Evolutionary conservation across 169 alveolate species (phyloP), one percentile per base, ranked within the genome.

Genomic region (Plasmodium blacklocki): DNA sequence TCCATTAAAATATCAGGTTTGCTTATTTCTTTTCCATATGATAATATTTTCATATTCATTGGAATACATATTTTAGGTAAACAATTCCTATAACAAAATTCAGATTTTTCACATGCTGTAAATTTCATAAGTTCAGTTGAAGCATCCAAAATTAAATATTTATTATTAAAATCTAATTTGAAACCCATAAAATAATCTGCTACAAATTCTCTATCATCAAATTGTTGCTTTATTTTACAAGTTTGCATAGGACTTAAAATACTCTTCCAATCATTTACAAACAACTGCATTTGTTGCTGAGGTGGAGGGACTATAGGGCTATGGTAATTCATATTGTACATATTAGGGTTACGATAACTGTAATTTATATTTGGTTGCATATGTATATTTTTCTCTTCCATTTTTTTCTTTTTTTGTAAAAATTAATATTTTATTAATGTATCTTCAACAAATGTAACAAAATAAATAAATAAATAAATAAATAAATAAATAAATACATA

Each of bases 11-110:
- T 23, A 56, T 78, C 89, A 47, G 89, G 89, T 58, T 39, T 66
- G 29, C 47, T 67, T 64, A 78, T 9, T 64, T 78, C 78, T 56
- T 66, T 78, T 78, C 89, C 89, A 49, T 78, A 49, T 39, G 63
- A 15, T 58, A 78, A 58, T 78, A 78, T 76, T 26, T 76, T 76
- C 89, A 76, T 76, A 49, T 76, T 63, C 23, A 76, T 64, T 32
- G 89, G 89, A 58, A 76, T 76, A 64, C 89, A 76, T 54, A 76
- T 64, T 76, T 76, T 76, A 11, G 89, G 89, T 11, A 76, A 76
- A 64, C 89, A 76, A 54, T 76, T 76, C 45, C 89, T 76, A 64
- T 45, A 49, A 58, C 15, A 63, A n/a, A 52, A 76, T 14, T 76
- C 76, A 45, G 89, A 76, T 26, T 58, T 29, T 50, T 76, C 89